Conservation (phyloP, 2,329 filamentous ascomycete species). For the Rhynchosporium agropyri region DNA sequence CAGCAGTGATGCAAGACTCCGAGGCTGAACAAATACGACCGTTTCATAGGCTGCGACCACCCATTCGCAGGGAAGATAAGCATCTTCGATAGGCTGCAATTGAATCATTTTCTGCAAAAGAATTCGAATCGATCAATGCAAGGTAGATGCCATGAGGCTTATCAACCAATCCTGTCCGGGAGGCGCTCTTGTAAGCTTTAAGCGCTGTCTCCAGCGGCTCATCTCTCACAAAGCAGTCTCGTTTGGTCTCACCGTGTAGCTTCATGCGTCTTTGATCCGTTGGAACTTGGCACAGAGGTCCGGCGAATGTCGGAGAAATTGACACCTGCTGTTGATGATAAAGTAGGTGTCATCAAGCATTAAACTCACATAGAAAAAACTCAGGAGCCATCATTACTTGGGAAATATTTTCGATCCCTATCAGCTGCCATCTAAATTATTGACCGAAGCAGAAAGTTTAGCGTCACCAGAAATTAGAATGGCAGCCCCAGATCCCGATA, state of each 20-base stretch:
- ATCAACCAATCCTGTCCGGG: background rate
- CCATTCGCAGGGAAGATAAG: background rate
- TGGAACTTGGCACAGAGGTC: background rate
- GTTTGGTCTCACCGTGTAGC: slow-evolving; percentile 7
- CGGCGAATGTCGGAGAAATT: background rate
- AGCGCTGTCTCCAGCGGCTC: slow-evolving; percentile 2
- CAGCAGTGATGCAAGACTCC: slow-evolving; percentile 13
- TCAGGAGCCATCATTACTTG: background rate
- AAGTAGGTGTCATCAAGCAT: background rate
- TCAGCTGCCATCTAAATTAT: background rate
- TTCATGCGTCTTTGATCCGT: background rate
- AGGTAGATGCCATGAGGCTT: background rate
- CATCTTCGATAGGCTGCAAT: slow-evolving; percentile 2
- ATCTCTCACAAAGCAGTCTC: slow-evolving; percentile 6
- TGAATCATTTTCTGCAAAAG: background rate
- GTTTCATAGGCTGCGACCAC: slow-evolving; percentile 25
- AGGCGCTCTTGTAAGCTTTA: background rate
- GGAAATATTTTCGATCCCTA: background rate
- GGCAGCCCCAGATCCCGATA: slow-evolving; percentile 17
- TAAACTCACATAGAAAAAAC: background rate
- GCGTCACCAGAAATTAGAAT: background rate
- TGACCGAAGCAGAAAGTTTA: background rate
- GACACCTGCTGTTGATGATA: background rate
- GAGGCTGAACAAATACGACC: slow-evolving; percentile 1
- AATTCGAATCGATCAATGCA: slow-evolving; percentile 8